Evolutionary conservation across 345 rosid genomes (phyloP), one percentile per base, ranked within the genome.

Genomic region (Bruguiera sexangula): DNA sequence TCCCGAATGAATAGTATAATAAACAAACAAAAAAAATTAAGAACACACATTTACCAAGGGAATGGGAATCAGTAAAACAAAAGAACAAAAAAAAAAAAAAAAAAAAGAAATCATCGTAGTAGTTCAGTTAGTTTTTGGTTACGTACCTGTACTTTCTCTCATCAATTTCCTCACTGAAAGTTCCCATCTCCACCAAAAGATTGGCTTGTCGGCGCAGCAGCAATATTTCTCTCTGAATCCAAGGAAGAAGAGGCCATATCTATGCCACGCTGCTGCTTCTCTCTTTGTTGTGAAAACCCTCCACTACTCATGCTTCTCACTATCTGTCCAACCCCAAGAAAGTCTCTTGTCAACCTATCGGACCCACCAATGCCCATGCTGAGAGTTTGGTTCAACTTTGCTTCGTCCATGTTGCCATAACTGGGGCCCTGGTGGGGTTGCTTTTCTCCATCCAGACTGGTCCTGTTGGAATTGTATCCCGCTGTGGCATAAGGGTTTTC

Each of bases 291-390:
- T 20, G 76, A 56, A 29, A 68, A 67, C 22, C 75, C 75, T 8
- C 79, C 75, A 13, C 76, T 72, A 19, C 69, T 76, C 39, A 63
- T 62, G 65, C 56, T 84, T 76, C 85, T 81, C 61, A 81, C 84
- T 22, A 82, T 82, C 59, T 86, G 90, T 60, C 96, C 96, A 34
- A 89, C 96, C 3, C 96, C 92, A 32, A 89, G 92, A 67, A 89
- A 89, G 75, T 89, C 96, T 73, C 92, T 82, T 1, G 96, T 89
- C 83, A 85, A 73, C 51, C 86, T 81, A 69, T 87, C 88, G 5
- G 88, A 83, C 9, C 84, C 86, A 3, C 87, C 84, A 20, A 86
- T 78, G 75, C 76, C 70, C 19, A 57, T 63, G 18, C 46, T 71
- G 15, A 74, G 20, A 75, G 65, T 66, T 31, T 69, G 79, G 54